Evolutionary conservation across 768 basidiomycete genomes (phyloP), one percentile per base, ranked within the genome.

Genomic region (Tulasnella sp.): DNA sequence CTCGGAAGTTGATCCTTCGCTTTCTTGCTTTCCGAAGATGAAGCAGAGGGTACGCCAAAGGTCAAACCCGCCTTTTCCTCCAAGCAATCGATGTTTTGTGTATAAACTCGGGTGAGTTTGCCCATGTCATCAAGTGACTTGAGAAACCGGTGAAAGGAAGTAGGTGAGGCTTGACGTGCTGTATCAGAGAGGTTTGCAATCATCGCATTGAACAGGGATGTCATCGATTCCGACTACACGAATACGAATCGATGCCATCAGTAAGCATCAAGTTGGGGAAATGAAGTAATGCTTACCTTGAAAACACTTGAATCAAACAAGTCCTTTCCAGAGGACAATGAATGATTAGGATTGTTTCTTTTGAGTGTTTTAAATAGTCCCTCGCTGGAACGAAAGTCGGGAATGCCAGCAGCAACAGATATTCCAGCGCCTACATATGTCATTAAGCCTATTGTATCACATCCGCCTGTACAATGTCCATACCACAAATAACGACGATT

Each of bases 51-150:
- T 9, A 91, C 72, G n/a, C 89, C 88, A 55, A 86, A 85, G 1
- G 81, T 78, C 8, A 93, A 73, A 3, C 90, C 90, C n/a, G 76
- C 81, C 63, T 88, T 89, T 53, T 70, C 70, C 62, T 93, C 90
- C 35, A 93, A 78, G 22, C 79, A 81, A 62, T 93, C 90, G 54
- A 92, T 92, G 65, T 93, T 92, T 69, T 93, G 90, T 0, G 90
- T 91, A 65, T 92, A 93, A 2, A 89, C 85, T 22, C 90, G 74
- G 32, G 91, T 72, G 3, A 93, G 75, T 55, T 75, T 74, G 3
- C 84, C 82, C 32, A 79, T 72, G 54, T 80, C 73, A 60, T 92
- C 86, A 27, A 92, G 76, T 27, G 72, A 61, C 37, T 80, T 81
- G 27, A 93, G 76, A 22, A 85, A 67, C 9, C 71, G 65, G 62